Conservation (phyloP, 2,329 filamentous ascomycete genomes). For the Beauveria brongniartii region DNA sequence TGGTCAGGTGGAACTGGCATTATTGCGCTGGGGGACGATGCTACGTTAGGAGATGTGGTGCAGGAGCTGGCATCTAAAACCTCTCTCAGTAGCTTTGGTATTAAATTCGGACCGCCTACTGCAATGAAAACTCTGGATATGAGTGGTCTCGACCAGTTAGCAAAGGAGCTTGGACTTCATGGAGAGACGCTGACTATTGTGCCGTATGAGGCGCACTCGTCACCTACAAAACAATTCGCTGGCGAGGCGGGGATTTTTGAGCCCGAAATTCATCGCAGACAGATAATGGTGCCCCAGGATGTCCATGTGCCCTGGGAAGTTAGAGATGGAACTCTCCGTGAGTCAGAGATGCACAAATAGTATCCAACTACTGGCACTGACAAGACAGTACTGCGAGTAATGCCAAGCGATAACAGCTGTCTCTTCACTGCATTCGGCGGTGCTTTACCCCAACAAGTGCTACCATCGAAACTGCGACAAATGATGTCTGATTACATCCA, state of each 20-base stretch:
- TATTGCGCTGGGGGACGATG: slow-evolving; percentile 59
- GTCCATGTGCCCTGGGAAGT: slow-evolving; percentile 40
- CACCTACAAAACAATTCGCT: slow-evolving; percentile 7
- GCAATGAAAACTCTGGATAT: slow-evolving; percentile 57
- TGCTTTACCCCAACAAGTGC: slow-evolving; percentile 54
- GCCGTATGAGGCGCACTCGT: slow-evolving; percentile 26
- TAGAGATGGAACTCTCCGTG: slow-evolving; percentile 43
- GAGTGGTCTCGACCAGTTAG: slow-evolving; percentile 38
- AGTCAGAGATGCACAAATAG: slow-evolving; percentile 13
- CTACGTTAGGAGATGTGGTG: slow-evolving; percentile 56
- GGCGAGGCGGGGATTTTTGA: not conserved
- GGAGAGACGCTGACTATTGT: slow-evolving; percentile 45
- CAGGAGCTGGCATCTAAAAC: slow-evolving; percentile 55
- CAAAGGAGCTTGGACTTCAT: slow-evolving; percentile 41
- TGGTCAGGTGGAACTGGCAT: slow-evolving; percentile 65
- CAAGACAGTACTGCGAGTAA: slow-evolving; percentile 66
- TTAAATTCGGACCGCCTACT: slow-evolving; percentile 77
- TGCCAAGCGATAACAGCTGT: slow-evolving; percentile 95
- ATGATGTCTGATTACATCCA: slow-evolving; percentile 76
- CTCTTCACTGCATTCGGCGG: slow-evolving; percentile 85
- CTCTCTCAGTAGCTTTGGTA: slow-evolving; percentile 56
- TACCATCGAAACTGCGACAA: slow-evolving; percentile 54
- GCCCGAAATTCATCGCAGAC: slow-evolving; percentile 10
- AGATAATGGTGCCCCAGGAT: slow-evolving; percentile 16
- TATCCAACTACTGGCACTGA: not conserved